Conservation (phyloP, 768 basidiomycete genomes). For the Pleurotus salmoneostramineus region DNA sequence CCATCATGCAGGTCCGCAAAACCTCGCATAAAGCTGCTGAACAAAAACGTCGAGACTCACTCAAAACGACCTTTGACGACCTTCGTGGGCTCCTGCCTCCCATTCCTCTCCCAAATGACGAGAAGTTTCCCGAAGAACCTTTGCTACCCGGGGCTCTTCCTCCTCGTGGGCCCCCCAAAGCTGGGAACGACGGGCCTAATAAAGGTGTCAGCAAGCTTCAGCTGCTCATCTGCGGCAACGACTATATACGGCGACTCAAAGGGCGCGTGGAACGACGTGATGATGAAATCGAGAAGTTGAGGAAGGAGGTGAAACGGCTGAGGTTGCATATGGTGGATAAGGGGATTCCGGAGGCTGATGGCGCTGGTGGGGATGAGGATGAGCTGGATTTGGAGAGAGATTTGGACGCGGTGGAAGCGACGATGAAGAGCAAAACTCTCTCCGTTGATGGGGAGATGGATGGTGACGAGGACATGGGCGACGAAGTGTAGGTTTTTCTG, state of each 20-base stretch:
- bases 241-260: slow-evolving; percentile 76
- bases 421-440: slow-evolving; percentile 15
- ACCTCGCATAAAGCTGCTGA: slow-evolving; percentile 95
- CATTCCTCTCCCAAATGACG: slow-evolving; percentile 78
- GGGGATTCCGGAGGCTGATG: slow-evolving; percentile 20
- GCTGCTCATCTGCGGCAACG: slow-evolving; percentile 86
- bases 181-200: slow-evolving; percentile 88
- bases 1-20: slow-evolving; percentile 50
- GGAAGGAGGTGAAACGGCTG: slow-evolving; percentile 63
- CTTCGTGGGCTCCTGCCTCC: slow-evolving; percentile 81
- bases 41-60: slow-evolving; percentile 93
- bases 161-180: slow-evolving; percentile 84
- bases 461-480: slow-evolving; percentile 11
- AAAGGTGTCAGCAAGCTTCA: slow-evolving; percentile 93
- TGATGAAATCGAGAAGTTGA: slow-evolving; percentile 64
- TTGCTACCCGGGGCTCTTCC: slow-evolving; percentile 85
- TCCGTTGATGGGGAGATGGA: slow-evolving; percentile 11
- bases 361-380: slow-evolving; percentile 17
- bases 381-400: slow-evolving; percentile 54
- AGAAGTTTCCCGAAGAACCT: slow-evolving; percentile 66
- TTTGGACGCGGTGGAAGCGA: slow-evolving; percentile 50
- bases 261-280: slow-evolving; percentile 77
- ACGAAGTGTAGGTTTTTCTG: not conserved
- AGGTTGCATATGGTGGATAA: slow-evolving; percentile 33
- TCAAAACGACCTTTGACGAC: slow-evolving; percentile 92